Conservation (phyloP, 257 asterid genomes). For the Cruciata laevipes region DNA sequence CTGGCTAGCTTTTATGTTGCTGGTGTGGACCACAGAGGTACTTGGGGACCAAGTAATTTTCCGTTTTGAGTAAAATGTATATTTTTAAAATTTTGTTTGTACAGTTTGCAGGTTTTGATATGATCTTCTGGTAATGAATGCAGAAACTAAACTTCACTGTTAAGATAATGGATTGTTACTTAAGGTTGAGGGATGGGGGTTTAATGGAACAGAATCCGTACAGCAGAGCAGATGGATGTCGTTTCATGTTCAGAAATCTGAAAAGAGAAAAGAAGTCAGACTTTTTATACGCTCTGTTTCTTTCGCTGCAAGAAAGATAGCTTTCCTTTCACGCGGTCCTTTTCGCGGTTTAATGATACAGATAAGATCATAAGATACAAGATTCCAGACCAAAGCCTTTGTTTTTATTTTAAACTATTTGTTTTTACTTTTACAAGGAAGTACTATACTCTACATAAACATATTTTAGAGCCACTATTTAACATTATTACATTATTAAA, state of each 20-base stretch:
- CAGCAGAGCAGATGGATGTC: background rate
- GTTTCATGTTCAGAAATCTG: background rate
- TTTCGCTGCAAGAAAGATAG: background rate
- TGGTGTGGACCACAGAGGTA: background rate
- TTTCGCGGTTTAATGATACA: background rate
- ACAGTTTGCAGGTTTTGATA: background rate
- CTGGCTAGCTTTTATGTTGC: background rate
- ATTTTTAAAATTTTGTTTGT: background rate
- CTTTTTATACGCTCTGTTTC: background rate
- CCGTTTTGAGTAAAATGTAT: background rate
- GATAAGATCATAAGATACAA: too few relatives aligned
- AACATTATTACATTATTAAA: too few relatives aligned
- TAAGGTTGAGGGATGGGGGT: too few relatives aligned
- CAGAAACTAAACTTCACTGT: background rate
- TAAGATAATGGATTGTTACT: too few relatives aligned
- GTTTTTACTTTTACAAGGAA: too few relatives aligned
- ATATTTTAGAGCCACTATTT: too few relatives aligned
- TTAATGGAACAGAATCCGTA: background rate
- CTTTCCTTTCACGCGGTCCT: background rate
- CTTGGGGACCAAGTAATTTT: background rate
- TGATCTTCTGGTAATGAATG: background rate
- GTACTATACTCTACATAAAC: background rate
- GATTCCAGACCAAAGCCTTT: background rate
- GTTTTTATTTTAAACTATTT: background rate
- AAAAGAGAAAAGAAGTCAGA: background rate